phyloP scores from a whole-genome alignment of 805 yeast genomes.

The Metschnikowia vanudenii region DNA sequence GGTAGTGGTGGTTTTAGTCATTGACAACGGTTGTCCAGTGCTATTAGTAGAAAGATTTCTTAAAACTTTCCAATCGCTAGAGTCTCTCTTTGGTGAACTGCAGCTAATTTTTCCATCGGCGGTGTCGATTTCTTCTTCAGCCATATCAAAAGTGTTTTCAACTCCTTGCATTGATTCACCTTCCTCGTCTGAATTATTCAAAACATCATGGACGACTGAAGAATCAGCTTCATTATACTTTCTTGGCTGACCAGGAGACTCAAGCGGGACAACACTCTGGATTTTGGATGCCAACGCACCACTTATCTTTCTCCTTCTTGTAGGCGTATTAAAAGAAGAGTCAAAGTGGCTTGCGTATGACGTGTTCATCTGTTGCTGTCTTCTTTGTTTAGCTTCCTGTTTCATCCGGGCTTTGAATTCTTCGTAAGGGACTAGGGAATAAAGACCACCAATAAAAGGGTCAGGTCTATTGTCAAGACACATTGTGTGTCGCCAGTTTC shows the following conservation, averaged over 20 bases:
- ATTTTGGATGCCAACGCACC: constrained; percentile 68
- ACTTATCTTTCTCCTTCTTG: constrained; percentile 62
- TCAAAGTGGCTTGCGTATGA: constrained; percentile 33
- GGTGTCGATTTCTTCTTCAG: constrained; percentile 17
- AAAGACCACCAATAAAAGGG: constrained; percentile 64
- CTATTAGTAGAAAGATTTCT: constrained; percentile 38
- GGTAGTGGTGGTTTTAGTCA: constrained; percentile 45
- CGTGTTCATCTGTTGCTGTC: constrained; percentile 31
- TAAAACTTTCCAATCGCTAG: constrained; percentile 39
- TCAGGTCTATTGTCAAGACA: constrained; percentile 67
- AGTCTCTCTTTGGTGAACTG: constrained; percentile 27
- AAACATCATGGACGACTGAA: constrained; percentile 35
- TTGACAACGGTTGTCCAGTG: constrained; percentile 32
- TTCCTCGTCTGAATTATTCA: constrained; percentile 44
- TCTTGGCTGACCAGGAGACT: constrained; percentile 97
- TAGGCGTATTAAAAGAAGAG: constrained; percentile 67
- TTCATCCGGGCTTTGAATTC: constrained; percentile 56
- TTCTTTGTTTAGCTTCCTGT: constrained; percentile 40
- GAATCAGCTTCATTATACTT: constrained; percentile 48
- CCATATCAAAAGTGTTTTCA: constrained; percentile 12
- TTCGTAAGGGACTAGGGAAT: constrained; percentile 59
- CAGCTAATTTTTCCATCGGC: constrained; percentile 17
- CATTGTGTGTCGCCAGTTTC: constrained; percentile 96
- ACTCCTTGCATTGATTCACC: constrained; percentile 26
- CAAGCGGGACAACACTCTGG: constrained; percentile 80